Evolutionary conservation across 495 filamentous ascomycete species (phyloP).

Genomic region (Aspergillus indologenus): DNA sequence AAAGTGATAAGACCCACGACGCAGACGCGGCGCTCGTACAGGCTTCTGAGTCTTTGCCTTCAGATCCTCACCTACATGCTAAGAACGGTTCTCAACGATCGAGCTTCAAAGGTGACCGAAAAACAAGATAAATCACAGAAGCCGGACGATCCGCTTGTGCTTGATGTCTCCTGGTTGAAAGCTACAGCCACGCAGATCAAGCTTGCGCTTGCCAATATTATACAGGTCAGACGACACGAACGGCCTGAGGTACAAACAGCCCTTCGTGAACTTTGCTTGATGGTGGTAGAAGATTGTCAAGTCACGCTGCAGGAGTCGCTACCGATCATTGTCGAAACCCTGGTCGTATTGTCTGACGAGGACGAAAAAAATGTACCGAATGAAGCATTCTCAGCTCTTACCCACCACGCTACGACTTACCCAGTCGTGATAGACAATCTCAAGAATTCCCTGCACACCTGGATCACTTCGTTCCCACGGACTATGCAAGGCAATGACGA

Average conservation of each 20-base stretch:
- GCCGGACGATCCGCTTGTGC: conserved; percentile 32
- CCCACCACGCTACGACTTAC: conserved; percentile 61
- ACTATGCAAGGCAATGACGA: conserved; percentile 86
- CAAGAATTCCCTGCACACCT: conserved; percentile 71
- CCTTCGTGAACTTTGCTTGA: conserved; percentile 65
- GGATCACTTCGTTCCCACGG: conserved; percentile 76
- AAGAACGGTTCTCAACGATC: conserved; percentile 41
- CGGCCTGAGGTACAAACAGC: conserved; percentile 66
- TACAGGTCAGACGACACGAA: conserved; percentile 74
- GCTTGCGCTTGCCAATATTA: conserved; percentile 73
- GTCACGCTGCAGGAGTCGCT: conserved; percentile 68
- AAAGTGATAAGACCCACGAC: conserved; percentile 69
- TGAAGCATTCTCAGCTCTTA: conserved; percentile 44
- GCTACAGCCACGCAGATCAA: conserved; percentile 82
- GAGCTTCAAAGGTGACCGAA: conserved; percentile 17
- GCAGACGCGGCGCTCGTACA: conserved; percentile 60
- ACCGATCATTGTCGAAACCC: conserved; percentile 72
- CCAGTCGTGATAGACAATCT: conserved; percentile 61
- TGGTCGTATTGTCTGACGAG: conserved; percentile 66
- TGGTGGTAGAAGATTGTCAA: conserved; percentile 72
- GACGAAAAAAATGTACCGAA: conserved; percentile 41
- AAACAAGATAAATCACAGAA: conserved; percentile 24
- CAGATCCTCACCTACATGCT: conserved; percentile 26
- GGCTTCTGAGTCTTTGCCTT: conserved; percentile 60
- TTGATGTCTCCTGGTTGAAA: conserved; percentile 69